A percentile compares a stretch with the other conserved stretches of the same genome.
phyloP scores from a whole-genome alignment of 768 basidiomycete species.

The Trametes villosa region DNA sequence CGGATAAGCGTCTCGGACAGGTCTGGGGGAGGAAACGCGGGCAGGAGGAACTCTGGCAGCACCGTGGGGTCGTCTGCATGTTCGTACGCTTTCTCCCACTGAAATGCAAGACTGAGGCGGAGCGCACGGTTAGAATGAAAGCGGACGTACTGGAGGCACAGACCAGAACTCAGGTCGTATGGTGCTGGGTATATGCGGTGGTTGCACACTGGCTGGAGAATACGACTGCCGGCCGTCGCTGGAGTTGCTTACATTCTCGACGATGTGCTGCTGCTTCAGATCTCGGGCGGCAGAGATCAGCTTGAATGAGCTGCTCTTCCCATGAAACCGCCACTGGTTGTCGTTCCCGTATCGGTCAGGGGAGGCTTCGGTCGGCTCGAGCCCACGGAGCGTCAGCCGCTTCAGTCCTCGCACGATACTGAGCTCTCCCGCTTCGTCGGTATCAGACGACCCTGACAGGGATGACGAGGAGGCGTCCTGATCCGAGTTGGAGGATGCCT shows the following conservation, averaged over 20 bases:
- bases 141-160: constrained; percentile 53
- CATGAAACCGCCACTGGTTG: constrained; percentile 59
- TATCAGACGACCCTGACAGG: constrained; percentile 37
- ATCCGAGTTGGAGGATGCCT: constrained; percentile 18
- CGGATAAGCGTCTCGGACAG: constrained; percentile 62
- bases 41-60: constrained; percentile 35
- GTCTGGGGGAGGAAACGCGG: constrained; percentile 64
- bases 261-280: constrained; percentile 55
- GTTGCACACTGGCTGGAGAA: constrained; percentile 18
- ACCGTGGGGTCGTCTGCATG: constrained; percentile 32
- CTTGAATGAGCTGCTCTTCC: constrained; percentile 60
- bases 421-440: constrained; percentile 43
- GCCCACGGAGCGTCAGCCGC: constrained; percentile 41
- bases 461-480: constrained; percentile 20
- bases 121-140: neutral
- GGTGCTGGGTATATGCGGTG: constrained; percentile 23
- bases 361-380: constrained; percentile 42
- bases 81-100: constrained; percentile 46
- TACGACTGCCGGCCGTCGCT: constrained; percentile 25
- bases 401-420: constrained; percentile 45
- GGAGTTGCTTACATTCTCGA: constrained; percentile 43
- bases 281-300: constrained; percentile 58
- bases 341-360: constrained; percentile 33
- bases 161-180: constrained; percentile 56
- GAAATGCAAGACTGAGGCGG: constrained; percentile 1